phyloP scores from a whole-genome alignment of 2,329 filamentous ascomycete species.

The Trichoderma brevicompactum region DNA sequence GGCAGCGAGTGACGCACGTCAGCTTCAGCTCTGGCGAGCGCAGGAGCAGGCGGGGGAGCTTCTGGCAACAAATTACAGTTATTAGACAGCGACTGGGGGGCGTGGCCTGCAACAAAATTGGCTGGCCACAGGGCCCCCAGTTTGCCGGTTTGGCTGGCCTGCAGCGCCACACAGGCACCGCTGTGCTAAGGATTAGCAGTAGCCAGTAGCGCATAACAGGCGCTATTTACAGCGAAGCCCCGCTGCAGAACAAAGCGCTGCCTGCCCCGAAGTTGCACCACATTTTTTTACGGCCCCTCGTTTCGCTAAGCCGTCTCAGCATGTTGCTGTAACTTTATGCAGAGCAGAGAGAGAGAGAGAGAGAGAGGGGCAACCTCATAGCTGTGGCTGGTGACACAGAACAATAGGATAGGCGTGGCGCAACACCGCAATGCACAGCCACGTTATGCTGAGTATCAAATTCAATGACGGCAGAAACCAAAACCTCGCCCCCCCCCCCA shows the following conservation, averaged over 20 bases:
- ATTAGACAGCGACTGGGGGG: conserved; percentile 21
- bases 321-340: neutral
- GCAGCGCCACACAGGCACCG: too few relatives aligned
- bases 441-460: neutral
- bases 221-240: too few relatives aligned
- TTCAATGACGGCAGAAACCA: conserved; percentile 9
- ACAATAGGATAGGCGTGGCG: too few relatives aligned
- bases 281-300: neutral
- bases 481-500: neutral
- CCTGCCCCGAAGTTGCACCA: too few relatives aligned
- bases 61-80: conserved; percentile 21
- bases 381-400: too few relatives aligned
- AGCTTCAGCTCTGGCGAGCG: conserved; percentile 5
- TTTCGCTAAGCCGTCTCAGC: neutral
- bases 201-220: neutral
- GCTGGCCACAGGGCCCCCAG: neutral
- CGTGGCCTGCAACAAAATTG: neutral
- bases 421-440: neutral
- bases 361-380: too few relatives aligned
- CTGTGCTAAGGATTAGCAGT: too few relatives aligned
- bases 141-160: too few relatives aligned
- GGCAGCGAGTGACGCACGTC: conserved; percentile 21
- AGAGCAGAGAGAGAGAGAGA: too few relatives aligned
- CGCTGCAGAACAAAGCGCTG: too few relatives aligned
- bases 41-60: conserved; percentile 25